These are phyloP conservation scores for Phytophthora quininea DNA, from an alignment of 352 stramenopile species.

Conservation along the genomic window DNA sequence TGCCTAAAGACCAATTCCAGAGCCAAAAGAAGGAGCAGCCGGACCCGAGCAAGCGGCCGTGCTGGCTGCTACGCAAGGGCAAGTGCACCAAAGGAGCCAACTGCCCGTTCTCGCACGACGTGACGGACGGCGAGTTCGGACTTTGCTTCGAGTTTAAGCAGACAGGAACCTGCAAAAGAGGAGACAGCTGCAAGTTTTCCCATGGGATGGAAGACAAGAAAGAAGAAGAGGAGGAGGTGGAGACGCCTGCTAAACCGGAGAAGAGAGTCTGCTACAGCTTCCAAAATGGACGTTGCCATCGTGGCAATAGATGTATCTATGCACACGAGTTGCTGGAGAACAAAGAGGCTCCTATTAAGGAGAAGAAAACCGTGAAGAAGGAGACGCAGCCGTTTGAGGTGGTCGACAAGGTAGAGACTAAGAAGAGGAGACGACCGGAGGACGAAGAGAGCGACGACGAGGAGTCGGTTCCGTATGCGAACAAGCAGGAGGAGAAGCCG, in stretches of 20 bases:
- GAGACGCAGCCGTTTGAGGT: constrained; percentile 43
- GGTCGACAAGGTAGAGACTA: constrained; percentile 26
- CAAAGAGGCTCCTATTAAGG: constrained; percentile 7
- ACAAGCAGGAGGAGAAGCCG: constrained; percentile 9
- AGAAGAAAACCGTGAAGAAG: constrained; percentile 13
- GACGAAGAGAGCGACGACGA: constrained; percentile 33
- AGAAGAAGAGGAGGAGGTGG: constrained; percentile 11
- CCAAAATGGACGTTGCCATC: constrained; percentile 79
- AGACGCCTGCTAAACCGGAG: constrained; percentile 32
- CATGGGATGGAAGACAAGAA: constrained; percentile 35
- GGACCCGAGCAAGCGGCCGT: constrained; percentile 58
- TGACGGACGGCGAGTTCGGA: constrained; percentile 72
- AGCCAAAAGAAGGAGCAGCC: constrained; percentile 43
- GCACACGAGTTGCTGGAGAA: constrained; percentile 57
- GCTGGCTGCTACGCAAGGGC: constrained; percentile 79
- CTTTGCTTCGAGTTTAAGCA: constrained; percentile 86
- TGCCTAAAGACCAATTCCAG: constrained; percentile 77
- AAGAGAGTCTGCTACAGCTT: constrained; percentile 75
- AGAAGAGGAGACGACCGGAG: constrained; percentile 39
- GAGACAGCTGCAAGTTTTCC: constrained; percentile 75
- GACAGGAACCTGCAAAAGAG: constrained; percentile 70
- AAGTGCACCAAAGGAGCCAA: constrained; percentile 75
- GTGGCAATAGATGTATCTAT: constrained; percentile 72
- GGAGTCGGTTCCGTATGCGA: constrained; percentile 28
- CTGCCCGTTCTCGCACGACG: constrained; percentile 80